phyloP scores from a whole-genome alignment of 148 eudicot genomes.

The Euryodendron excelsum region DNA sequence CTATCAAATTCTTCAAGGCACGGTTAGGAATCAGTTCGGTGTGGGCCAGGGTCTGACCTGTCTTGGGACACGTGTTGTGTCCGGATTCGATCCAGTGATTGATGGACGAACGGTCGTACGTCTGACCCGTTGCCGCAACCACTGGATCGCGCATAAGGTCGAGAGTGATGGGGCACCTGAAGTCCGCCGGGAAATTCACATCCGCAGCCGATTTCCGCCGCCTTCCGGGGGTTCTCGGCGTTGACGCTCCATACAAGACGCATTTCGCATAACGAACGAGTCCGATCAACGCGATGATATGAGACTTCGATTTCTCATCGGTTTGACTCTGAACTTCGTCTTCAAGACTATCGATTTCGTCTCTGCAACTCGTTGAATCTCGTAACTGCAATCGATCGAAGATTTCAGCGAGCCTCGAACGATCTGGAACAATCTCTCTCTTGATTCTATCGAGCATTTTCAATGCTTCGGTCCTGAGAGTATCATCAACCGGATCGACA shows the following conservation, averaged over 20 bases:
- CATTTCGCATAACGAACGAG: conserved; percentile 80
- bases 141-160: conserved; percentile 88
- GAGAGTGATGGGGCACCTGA: conserved; percentile 78
- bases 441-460: conserved; percentile 53
- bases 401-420: conserved; percentile 34
- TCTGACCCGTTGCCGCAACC: conserved; percentile 84
- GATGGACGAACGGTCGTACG: conserved; percentile 73
- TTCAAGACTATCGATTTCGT: conserved; percentile 73
- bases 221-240: conserved; percentile 20
- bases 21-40: conserved; percentile 57
- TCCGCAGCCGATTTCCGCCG: conserved; percentile 46
- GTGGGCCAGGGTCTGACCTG: conserved; percentile 66
- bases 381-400: conserved; percentile 49
- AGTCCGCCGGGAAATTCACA: conserved; percentile 60
- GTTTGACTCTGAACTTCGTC: conserved; percentile 66
- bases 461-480: conserved; percentile 39
- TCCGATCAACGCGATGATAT: conserved; percentile 63
- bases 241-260: conserved; percentile 67
- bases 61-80: conserved; percentile 82
- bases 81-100: conserved; percentile 76
- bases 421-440: conserved; percentile 63
- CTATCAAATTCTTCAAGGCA: conserved; percentile 70
- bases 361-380: conserved; percentile 63
- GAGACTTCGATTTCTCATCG: conserved; percentile 66
- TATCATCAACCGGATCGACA: conserved; percentile 40